Percentiles rank a stretch among this genome's conserved stretches.
These are phyloP conservation scores for Penicillium sp. DNA, from an alignment of 2,329 filamentous ascomycete species.

Conservation along the genomic window DNA sequence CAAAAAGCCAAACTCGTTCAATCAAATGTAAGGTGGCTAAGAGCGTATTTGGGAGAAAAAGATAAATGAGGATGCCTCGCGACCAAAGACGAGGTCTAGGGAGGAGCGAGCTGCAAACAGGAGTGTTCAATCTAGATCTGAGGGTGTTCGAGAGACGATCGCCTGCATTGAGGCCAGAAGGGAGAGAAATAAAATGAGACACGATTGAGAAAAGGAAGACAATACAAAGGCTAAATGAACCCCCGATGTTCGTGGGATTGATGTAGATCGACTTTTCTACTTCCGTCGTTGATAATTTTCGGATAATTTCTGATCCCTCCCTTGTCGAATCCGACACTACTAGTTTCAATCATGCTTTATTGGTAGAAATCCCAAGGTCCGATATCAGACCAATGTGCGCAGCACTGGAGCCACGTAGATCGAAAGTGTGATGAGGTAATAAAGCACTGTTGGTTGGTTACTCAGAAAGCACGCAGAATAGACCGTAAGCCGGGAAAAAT, in stretches of 20 bases:
- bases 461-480: not conserved
- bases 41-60: not conserved
- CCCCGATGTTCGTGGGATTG: not conserved
- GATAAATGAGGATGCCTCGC: not conserved
- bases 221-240: not conserved
- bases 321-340: not conserved
- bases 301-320: too few species aligned
- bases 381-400: too few species aligned
- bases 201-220: too few species aligned
- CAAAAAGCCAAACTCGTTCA: too few species aligned
- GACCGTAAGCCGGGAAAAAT: not conserved
- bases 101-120: not conserved
- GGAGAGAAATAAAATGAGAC: not conserved
- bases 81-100: not conserved
- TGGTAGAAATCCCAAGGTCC: too few species aligned
- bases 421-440: too few species aligned
- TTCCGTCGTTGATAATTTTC: not conserved
- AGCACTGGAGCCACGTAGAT: not conserved
- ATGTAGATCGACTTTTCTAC: not conserved
- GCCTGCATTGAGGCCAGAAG: not conserved
- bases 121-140: not conserved
- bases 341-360: not conserved
- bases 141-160: not conserved
- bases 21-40: too few species aligned
- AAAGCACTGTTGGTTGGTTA: too few species aligned